Evolutionary conservation across 371 early-diverging fungal genomes (phyloP), one percentile per base, ranked within the genome.

Genomic region (Lichtheimia hyalospora): DNA sequence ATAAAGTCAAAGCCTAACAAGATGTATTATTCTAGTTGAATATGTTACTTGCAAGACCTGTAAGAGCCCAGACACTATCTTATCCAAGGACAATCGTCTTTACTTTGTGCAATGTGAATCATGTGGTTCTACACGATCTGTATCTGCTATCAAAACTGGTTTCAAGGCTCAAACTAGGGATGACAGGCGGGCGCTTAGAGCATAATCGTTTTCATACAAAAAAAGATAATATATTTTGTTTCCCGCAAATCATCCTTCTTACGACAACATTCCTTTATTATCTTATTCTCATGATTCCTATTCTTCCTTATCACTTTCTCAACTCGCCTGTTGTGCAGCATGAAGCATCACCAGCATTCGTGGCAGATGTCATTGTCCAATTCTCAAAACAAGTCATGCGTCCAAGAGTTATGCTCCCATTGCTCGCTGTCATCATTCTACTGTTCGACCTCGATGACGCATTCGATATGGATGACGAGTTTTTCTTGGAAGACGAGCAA

Each of bases 11-110:
- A n/a, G 6, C 3, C 44, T 43, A 3, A 43, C 18, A n/a, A n/a
- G 44, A 25, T 43, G 18, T 2, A 3, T 43, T 43, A 3, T 24
- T 60, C 2, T 57, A 87, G 94, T 93, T 57, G 98, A 99, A 77
- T 99, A 99, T 67, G 99, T 99, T 23, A 92, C 97, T 3, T 99
- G 99, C 86, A 98, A 96, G 83, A 96, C 96, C 39, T 99, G 99
- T 89, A 97, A 96, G 70, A 92, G 93, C 5, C 93, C 96, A 40
- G 95, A 99, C 57, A 99, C 99, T 14, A 84, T 91, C 24, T 78
- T 99, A 71, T 89, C 90, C 42, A 99, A 97, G 86, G 99, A 99
- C 67, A 96, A 98, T 81, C 92, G 98, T 69, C 82, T 99, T 61
- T 94, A 90, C 83, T 99, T 99, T 86, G 75, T 98, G 75, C 93